phyloP scores from a whole-genome alignment of 164 flowering plant genomes.

The Chimonanthus praecox region DNA sequence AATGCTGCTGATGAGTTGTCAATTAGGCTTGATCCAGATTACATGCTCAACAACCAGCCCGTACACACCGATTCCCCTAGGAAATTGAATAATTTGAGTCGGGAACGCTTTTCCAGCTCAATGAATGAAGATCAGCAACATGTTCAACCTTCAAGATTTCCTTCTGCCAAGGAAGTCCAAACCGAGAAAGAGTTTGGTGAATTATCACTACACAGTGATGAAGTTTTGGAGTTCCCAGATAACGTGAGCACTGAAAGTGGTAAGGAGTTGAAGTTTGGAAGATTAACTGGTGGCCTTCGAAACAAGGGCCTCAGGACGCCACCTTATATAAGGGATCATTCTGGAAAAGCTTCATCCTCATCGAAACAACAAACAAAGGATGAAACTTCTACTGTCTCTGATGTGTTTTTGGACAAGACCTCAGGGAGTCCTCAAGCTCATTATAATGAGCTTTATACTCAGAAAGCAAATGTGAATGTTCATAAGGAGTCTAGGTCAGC shows the following conservation, averaged over 20 bases:
- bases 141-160: conserved; percentile 12
- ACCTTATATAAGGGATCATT: conserved; percentile 31
- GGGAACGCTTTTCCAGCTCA: conserved; percentile 3
- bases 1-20: not conserved
- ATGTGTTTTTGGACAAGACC: conserved; percentile 14
- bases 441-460: conserved; percentile 16
- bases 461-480: conserved; percentile 12
- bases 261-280: conserved; percentile 39
- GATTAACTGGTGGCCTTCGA: conserved; percentile 62
- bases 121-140: conserved; percentile 11
- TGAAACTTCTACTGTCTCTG: conserved; percentile 10
- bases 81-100: conserved; percentile 9
- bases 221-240: conserved; percentile 16
- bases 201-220: conserved; percentile 6
- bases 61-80: conserved; percentile 7
- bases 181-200: conserved; percentile 1
- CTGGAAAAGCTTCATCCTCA: conserved; percentile 21
- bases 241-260: conserved; percentile 24
- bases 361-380: conserved; percentile 15
- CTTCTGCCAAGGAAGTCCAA: conserved; percentile 14
- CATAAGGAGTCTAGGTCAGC: conserved; percentile 16
- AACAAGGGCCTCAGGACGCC: conserved; percentile 54
- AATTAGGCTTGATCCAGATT: conserved; percentile 7
- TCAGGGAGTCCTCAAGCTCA: conserved; percentile 11
- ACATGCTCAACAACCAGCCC: not conserved